phyloP scores from a whole-genome alignment of 2,329 filamentous ascomycete species.

The Pyrenochaeta sp. region DNA sequence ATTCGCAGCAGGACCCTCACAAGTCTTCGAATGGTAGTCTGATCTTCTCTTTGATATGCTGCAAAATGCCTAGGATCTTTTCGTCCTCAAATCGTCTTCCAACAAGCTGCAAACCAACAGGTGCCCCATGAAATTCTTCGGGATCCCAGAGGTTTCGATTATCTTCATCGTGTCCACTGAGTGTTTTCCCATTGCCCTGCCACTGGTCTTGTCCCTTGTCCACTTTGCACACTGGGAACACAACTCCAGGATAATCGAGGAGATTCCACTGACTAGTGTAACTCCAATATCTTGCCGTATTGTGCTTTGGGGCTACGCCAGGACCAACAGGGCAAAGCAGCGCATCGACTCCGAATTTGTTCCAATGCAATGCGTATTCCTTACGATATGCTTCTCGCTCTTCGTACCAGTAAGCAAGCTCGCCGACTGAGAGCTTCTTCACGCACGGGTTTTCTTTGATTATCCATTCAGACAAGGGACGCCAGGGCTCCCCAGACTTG shows the following conservation, averaged over 20 bases:
- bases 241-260: conserved; percentile 69
- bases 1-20: too few species aligned
- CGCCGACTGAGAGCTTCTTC: conserved; percentile 49
- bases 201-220: conserved; percentile 52
- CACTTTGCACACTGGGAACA: conserved; percentile 63
- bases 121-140: conserved; percentile 57
- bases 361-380: conserved; percentile 56
- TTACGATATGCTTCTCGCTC: conserved; percentile 55
- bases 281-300: conserved; percentile 66
- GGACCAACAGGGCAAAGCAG: conserved; percentile 68
- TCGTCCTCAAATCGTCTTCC: conserved; percentile 63
- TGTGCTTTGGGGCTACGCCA: conserved; percentile 61
- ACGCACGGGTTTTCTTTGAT: conserved; percentile 62
- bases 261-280: conserved; percentile 75
- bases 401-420: conserved; percentile 52
- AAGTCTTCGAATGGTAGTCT: conserved; percentile 30
- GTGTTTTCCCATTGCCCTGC: conserved; percentile 39
- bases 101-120: conserved; percentile 63
- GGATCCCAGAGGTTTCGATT: conserved; percentile 58
- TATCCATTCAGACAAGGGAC: conserved; percentile 67
- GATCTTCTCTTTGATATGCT: conserved; percentile 42
- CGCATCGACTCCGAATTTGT: conserved; percentile 60
- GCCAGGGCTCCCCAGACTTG: conserved; percentile 63
- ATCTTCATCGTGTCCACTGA: conserved; percentile 58
- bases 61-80: conserved; percentile 55